Evolutionary conservation across 164 flowering plant genomes (phyloP).

Genomic region (Chimonanthus praecox): DNA sequence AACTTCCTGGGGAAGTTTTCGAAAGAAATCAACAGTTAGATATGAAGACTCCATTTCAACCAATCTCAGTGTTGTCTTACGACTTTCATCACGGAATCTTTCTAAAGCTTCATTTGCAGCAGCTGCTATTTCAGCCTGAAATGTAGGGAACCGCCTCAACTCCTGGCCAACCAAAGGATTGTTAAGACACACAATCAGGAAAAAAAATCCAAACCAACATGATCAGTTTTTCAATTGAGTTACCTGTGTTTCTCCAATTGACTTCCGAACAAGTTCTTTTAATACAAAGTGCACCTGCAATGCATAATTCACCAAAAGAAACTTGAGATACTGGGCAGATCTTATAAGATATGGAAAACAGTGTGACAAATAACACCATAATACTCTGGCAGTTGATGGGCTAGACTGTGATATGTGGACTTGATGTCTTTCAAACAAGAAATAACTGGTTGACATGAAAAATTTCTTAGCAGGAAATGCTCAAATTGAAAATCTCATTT

Average conservation of each 20-base stretch:
- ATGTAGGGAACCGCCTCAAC: constrained; percentile 59
- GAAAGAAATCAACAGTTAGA: constrained; percentile 60
- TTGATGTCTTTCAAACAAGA: no score
- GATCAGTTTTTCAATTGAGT: neutral
- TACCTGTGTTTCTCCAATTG: constrained; percentile 48
- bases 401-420: neutral
- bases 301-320: no score
- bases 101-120: constrained; percentile 55
- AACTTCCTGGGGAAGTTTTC: constrained; percentile 55
- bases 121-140: constrained; percentile 47
- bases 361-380: no score
- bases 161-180: constrained; percentile 33
- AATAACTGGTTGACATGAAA: no score
- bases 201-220: neutral
- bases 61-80: constrained; percentile 46
- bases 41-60: constrained; percentile 79
- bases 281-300: constrained; percentile 45
- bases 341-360: no score
- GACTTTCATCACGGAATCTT: constrained; percentile 58
- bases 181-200: neutral
- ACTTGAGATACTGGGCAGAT: no score
- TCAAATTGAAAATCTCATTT: no score
- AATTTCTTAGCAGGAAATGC: no score
- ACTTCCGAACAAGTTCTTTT: constrained; percentile 53
- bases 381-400: neutral